Conservation (phyloP, 768 basidiomycete species). For the Russula dissimulans region DNA sequence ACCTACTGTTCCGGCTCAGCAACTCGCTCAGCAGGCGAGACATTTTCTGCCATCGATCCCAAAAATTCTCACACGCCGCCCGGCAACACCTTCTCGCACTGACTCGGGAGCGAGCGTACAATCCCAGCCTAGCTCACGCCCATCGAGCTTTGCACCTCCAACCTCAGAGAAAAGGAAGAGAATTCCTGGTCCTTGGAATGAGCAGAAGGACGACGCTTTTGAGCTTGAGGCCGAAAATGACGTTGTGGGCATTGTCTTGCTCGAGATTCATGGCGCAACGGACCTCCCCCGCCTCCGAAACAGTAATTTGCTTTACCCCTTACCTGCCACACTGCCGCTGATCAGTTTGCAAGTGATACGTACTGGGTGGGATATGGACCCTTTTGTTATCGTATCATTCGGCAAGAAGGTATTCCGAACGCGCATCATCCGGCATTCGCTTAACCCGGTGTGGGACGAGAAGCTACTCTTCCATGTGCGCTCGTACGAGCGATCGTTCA, state of each 20-base stretch:
- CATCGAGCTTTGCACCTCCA: conserved; percentile 18
- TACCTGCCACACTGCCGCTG: neutral
- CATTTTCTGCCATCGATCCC: conserved; percentile 25
- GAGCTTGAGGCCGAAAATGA: conserved; percentile 68
- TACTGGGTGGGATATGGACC: conserved; percentile 94
- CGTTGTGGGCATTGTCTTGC: conserved; percentile 88
- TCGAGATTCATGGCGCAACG: conserved; percentile 78
- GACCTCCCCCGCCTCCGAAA: conserved; percentile 84
- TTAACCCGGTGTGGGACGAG: conserved; percentile 90
- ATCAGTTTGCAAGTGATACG: conserved; percentile 51
- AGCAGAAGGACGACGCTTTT: conserved; percentile 35
- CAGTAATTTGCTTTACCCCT: conserved; percentile 41
- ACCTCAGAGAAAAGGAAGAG: conserved; percentile 29
- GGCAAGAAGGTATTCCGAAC: conserved; percentile 97
- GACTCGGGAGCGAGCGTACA: conserved; percentile 17
- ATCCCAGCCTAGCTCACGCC: conserved; percentile 6
- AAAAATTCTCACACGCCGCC: conserved; percentile 30
- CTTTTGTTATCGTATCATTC: conserved; percentile 92
- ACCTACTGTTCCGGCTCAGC: conserved; percentile 21
- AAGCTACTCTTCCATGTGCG: conserved; percentile 93
- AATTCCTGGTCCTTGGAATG: conserved; percentile 34
- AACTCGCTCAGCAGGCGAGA: conserved; percentile 23
- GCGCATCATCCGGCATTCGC: conserved; percentile 72
- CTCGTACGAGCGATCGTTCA: conserved; percentile 71
- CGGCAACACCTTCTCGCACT: conserved; percentile 22